These are phyloP conservation scores for Globomyces pollinis-pini DNA, from an alignment of 192 early-diverging fungal species.

Conservation along the genomic window DNA sequence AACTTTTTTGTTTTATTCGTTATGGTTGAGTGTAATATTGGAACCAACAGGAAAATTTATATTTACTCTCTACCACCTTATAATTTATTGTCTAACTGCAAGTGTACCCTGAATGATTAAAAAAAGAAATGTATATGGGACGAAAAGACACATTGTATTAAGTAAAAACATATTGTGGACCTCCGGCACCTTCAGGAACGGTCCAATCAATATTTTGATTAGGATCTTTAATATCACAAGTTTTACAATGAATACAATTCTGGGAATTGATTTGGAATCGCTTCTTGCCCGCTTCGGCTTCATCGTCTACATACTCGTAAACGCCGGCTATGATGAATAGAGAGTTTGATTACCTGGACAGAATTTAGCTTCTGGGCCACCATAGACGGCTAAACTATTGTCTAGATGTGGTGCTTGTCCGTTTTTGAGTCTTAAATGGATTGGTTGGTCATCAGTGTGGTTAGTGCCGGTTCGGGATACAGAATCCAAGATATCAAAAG, in stretches of 20 bases:
- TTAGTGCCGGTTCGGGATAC: slow-evolving; percentile 89
- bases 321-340: slow-evolving; percentile 64
- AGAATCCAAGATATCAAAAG: slow-evolving; percentile 91
- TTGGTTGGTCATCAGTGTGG: slow-evolving; percentile 91
- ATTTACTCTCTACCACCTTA: too few species aligned
- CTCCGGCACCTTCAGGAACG: slow-evolving; percentile 71
- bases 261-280: slow-evolving; percentile 91
- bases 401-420: slow-evolving; percentile 72
- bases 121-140: too few species aligned
- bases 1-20: slow-evolving; percentile 9
- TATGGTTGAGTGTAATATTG: too few species aligned
- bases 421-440: slow-evolving; percentile 74
- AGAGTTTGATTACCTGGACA: slow-evolving; percentile 78
- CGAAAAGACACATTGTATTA: too few species aligned
- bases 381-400: slow-evolving; percentile 76
- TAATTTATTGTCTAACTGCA: too few species aligned
- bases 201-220: slow-evolving; percentile 99
- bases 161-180: slow-evolving; percentile 69
- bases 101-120: too few species aligned
- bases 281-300: slow-evolving; percentile 73
- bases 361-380: slow-evolving; percentile 90
- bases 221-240: slow-evolving; percentile 99
- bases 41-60: too few species aligned
- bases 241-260: slow-evolving; percentile 99
- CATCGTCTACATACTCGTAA: slow-evolving; percentile 95